Base-by-base conservation (phyloP, 768 basidiomycete genomes). In the Russula earlei region DNA sequence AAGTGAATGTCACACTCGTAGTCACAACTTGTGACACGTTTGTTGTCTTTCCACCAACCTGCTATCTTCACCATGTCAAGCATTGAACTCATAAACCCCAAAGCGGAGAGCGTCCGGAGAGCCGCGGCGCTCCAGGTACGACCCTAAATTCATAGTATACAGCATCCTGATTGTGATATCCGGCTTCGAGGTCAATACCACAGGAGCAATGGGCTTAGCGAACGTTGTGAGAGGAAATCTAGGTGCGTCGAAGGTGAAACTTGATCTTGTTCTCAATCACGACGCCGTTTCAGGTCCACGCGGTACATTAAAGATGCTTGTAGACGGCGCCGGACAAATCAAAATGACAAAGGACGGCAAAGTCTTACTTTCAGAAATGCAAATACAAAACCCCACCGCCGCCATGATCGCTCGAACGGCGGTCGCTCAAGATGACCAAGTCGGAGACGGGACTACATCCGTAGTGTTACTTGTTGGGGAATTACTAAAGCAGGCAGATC, bases 311-410 rank as follows among this genome's bases (percentile, higher is more conserved):
- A 99, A 99, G 77, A 98, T 99, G 95, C 84, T 99, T 50, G 96
- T 99, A 41, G 96, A 98, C 71, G 96, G 96, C 54, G 78, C 94
- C 14, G 96, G 96, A 10, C 90, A 93, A 74, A 94, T 99, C 71
- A 99, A 98, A 80, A 94, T 99, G 90, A 98, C 96, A 62, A 99
- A 98, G 77, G 96, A 98, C 67, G 96, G 96, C 61, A 99, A 99
- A 74, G 95, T 97, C 40, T 74, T 99, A 54, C 77, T 99, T 56
- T 95, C 93, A 40, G 96, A 99, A 75, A 99, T 99, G 96, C 96
- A 98, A 74, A 99, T 99, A 64, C 88, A 91, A 73, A 98, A 99
- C 70, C 96, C 96, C 29, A 98, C 96, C 3, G 96, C 96, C 17
- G 94, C 96, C 31, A 95, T 99, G 91, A 92, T 99, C 67, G 96